Percentiles rank a stretch among this genome's conserved stretches.
These are phyloP conservation scores for Ilyonectria sp. DNA, from an alignment of 2,329 filamentous ascomycete genomes.

Conservation along the genomic window DNA sequence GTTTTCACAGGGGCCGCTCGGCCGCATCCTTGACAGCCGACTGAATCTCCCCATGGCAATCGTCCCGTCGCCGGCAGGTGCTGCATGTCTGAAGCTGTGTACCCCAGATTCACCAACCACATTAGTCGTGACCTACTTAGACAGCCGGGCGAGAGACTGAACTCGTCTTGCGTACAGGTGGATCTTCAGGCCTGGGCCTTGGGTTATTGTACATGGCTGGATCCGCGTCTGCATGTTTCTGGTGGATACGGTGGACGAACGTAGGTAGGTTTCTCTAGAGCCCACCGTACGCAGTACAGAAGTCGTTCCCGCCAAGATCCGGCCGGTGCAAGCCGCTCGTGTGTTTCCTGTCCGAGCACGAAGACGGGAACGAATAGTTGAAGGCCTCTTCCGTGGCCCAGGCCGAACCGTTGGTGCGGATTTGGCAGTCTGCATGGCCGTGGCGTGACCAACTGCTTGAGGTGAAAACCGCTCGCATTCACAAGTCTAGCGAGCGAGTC, in stretches of 20 bases:
- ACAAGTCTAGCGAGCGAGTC: conserved; percentile 34
- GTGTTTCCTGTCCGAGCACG: conserved; percentile 28
- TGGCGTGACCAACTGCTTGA: conserved; percentile 39
- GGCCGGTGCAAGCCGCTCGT: conserved; percentile 33
- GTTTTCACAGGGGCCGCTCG: background rate
- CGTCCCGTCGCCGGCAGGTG: conserved; percentile 9
- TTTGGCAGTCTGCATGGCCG: conserved; percentile 38
- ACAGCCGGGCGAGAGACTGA: conserved; percentile 12
- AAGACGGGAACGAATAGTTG: conserved; percentile 36
- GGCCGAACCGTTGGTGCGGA: conserved; percentile 32
- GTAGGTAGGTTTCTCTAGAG: conserved; percentile 18
- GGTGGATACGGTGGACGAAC: conserved; percentile 32
- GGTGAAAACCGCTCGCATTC: conserved; percentile 25
- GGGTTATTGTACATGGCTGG: conserved; percentile 14
- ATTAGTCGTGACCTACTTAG: conserved; percentile 15
- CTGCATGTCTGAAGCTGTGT: conserved; percentile 22
- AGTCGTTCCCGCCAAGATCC: conserved; percentile 34
- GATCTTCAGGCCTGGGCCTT: conserved; percentile 32
- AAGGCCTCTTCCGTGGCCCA: conserved; percentile 7
- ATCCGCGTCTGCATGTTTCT: conserved; percentile 27
- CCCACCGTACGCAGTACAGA: conserved; percentile 16
- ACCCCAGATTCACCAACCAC: conserved; percentile 28
- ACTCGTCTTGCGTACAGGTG: conserved; percentile 13
- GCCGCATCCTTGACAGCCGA: background rate
- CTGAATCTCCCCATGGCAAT: conserved; percentile 6